These are phyloP conservation scores for Abortiporus biennis DNA, from an alignment of 1,284 basidiomycete species.

Conservation along the genomic window DNA sequence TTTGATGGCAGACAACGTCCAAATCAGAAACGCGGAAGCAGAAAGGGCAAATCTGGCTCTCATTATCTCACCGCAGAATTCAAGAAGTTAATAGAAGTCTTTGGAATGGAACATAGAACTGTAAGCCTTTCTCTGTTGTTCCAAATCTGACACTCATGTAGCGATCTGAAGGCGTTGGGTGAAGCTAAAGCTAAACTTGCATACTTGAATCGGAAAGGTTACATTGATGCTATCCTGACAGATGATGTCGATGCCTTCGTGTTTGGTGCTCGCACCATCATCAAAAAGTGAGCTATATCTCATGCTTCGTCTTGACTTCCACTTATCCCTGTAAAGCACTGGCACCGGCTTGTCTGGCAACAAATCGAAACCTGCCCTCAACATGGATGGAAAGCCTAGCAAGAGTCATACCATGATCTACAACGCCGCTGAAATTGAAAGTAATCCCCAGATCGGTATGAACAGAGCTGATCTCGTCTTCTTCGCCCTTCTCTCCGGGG, in stretches of 20 bases:
- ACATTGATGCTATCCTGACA: constrained; percentile 58
- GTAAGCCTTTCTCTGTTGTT: constrained; percentile 26
- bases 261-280: constrained; percentile 29
- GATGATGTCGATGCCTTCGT: constrained; percentile 53
- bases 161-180: constrained; percentile 40
- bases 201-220: constrained; percentile 40
- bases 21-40: constrained; percentile 49
- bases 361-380: constrained; percentile 29
- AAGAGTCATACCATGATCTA: constrained; percentile 38
- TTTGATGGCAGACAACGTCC: constrained; percentile 67
- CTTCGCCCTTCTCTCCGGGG: constrained; percentile 58
- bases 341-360: constrained; percentile 40
- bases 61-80: constrained; percentile 37
- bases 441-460: constrained; percentile 32
- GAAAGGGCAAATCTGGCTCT: constrained; percentile 36
- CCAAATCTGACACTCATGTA: neutral
- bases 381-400: constrained; percentile 32
- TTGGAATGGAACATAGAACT: constrained; percentile 57
- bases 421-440: constrained; percentile 29
- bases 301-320: no score
- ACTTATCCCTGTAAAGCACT: no score
- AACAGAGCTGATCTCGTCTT: constrained; percentile 52
- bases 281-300: constrained; percentile 30
- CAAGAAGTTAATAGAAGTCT: constrained; percentile 41
- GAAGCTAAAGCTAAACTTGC: constrained; percentile 71